Conservation (phyloP, 768 basidiomycete genomes). For the Pleurotus ostreatus region DNA sequence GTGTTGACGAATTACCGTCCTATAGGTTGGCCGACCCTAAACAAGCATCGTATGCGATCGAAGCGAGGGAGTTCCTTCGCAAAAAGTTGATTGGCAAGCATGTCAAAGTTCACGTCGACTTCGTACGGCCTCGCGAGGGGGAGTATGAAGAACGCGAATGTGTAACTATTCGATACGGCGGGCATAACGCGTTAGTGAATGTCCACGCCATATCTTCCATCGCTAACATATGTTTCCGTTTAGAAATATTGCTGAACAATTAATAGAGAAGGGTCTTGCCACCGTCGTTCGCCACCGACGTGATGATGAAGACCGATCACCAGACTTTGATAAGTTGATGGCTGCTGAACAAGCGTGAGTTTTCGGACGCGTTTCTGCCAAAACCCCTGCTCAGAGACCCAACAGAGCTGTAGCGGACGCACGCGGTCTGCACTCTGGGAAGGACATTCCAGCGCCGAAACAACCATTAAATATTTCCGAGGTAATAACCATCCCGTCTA, state of each 20-base stretch:
- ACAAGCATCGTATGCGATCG: conserved; percentile 83
- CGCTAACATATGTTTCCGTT: not conserved
- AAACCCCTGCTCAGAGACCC: not conserved
- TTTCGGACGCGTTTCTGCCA: not conserved
- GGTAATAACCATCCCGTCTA: conserved; percentile 33
- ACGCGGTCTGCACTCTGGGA: conserved; percentile 89
- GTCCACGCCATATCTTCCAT: not conserved
- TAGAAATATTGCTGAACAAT: conserved; percentile 88
- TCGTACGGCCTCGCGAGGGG: conserved; percentile 86
- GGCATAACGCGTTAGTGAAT: conserved; percentile 65
- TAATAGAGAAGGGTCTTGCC: conserved; percentile 91
- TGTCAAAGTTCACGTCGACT: conserved; percentile 83
- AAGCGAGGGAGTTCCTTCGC: conserved; percentile 90
- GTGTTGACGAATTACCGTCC: not conserved
- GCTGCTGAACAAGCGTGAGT: conserved; percentile 87
- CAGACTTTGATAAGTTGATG: conserved; percentile 94
- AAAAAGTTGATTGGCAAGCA: conserved; percentile 90
- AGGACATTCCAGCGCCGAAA: conserved; percentile 77
- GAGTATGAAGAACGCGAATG: conserved; percentile 94
- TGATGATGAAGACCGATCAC: conserved; percentile 94
- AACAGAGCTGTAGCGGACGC: conserved; percentile 70
- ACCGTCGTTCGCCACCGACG: conserved; percentile 88
- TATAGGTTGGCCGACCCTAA: conserved; percentile 78
- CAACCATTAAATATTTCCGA: conserved; percentile 91
- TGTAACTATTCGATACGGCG: conserved; percentile 83